Evolutionary conservation across 2,329 filamentous ascomycete genomes (phyloP), one percentile per base, ranked within the genome.

Genomic region (Monilinia fructigena): DNA sequence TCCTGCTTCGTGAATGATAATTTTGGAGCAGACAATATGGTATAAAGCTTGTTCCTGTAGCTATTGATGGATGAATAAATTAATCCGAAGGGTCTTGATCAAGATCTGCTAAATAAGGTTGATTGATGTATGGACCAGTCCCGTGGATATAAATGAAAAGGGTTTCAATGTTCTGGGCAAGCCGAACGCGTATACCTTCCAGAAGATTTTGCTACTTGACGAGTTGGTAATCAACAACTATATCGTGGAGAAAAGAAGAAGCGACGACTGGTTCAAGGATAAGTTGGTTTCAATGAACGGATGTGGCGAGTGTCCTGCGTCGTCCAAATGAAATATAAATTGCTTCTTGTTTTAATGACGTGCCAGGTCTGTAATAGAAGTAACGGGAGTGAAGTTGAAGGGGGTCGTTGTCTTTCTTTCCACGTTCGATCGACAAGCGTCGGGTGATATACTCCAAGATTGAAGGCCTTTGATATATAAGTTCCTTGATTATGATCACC

Each of bases 321-420:
- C 71, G 70, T 68, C 69, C 69, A 74, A 71, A 74, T 74, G 71
- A 74, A 74, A 70, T 72, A 64, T 73, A 73, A 72, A 72, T 74
- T 73, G 64, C 65, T 71, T 70, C 56, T 65, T 71, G 68, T 68
- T 66, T 73, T 72, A 72, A 72, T 75, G 74, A 75, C 72, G 74
- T 74, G 72, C 70, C 66, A 70, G 50, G 65, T 70, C 71, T 68
- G 54, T 68, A 66, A 73, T 71, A 66, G 68, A 69, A 67, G 65
- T 66, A 67, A 61, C 64, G 63, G 47, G 45, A 64, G 58, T 53
- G 67, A 71, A 71, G 70, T 70, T 69, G 69, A 67, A 73, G 63
- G 67, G 68, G 68, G 68, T 66, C 61, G 68, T 65, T 69, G 70
- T 71, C 69, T 69, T 73, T 72, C 70, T 73, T 72, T 70, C 70